phyloP scores from a whole-genome alignment of 345 rosid genomes.

The Linum trigynum region DNA sequence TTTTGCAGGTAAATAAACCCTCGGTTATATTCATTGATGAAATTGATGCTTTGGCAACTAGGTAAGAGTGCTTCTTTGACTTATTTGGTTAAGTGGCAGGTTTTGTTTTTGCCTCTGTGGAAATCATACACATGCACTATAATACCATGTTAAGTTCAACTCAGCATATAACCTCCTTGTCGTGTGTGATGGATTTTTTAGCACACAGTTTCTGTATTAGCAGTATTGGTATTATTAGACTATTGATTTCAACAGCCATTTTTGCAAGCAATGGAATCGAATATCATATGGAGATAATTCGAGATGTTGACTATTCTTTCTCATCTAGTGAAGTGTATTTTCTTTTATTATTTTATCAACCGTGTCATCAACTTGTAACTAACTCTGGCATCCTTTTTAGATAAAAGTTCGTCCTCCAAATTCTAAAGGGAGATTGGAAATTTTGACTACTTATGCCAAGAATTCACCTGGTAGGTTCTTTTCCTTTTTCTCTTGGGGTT shows the following conservation, averaged over 20 bases:
- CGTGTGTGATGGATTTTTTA: too few relatives aligned
- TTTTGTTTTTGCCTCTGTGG: neutral
- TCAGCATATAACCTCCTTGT: too few relatives aligned
- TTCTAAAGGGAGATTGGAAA: conserved; percentile 75
- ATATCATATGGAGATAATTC: too few relatives aligned
- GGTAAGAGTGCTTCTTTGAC: conserved; percentile 32
- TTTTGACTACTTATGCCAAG: conserved; percentile 66
- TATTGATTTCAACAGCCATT: too few relatives aligned
- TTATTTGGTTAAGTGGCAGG: neutral
- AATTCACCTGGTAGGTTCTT: conserved; percentile 68
- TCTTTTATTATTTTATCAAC: neutral
- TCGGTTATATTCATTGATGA: conserved; percentile 93
- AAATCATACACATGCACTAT: too few relatives aligned
- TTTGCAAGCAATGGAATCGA: too few relatives aligned
- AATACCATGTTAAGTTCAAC: too few relatives aligned
- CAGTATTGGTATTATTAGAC: too few relatives aligned
- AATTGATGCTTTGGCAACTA: conserved; percentile 89
- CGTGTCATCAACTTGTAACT: neutral
- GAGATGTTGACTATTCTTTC: too few relatives aligned
- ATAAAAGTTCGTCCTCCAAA: conserved; percentile 86
- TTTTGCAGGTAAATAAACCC: conserved; percentile 84
- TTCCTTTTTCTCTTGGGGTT: conserved; percentile 10
- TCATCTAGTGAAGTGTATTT: too few relatives aligned
- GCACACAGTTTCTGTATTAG: too few relatives aligned
- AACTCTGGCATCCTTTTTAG: conserved; percentile 27